Conservation (phyloP, 345 rosid genomes). For the Eutrema heterophyllum region DNA sequence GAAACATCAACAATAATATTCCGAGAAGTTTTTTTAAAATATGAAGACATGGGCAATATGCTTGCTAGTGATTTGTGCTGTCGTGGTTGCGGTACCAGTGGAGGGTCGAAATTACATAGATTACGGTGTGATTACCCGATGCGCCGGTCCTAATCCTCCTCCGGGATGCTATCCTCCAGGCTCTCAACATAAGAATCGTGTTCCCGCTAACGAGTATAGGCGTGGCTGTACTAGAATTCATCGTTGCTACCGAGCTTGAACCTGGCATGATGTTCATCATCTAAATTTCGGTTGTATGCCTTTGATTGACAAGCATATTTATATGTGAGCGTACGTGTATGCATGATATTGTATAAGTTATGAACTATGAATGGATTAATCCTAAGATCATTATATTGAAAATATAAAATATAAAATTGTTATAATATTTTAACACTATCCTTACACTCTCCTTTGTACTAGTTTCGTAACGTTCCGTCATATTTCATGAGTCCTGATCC, state of each 20-base stretch:
- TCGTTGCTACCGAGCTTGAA: not conserved
- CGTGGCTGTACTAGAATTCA: not conserved
- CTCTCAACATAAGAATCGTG: not conserved
- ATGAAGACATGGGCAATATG: conserved; percentile 1
- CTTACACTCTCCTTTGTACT: no score
- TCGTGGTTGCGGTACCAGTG: not conserved
- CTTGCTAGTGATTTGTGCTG: not conserved
- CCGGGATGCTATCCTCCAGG: not conserved
- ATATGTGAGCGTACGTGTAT: not conserved
- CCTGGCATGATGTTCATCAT: not conserved
- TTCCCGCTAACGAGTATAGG: not conserved
- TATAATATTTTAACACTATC: no score
- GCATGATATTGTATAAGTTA: not conserved
- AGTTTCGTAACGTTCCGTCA: no score
- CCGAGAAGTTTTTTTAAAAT: not conserved
- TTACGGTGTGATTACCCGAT: not conserved
- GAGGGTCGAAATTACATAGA: not conserved
- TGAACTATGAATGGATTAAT: not conserved
- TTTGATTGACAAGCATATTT: not conserved
- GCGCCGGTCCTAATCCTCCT: not conserved
- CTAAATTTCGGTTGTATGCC: not conserved
- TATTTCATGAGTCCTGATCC: no score
- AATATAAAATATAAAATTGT: no score
- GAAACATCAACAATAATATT: no score
- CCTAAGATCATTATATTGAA: no score